phyloP scores from a whole-genome alignment of 2,329 filamentous ascomycete genomes.

The Calonectria ilicicola region DNA sequence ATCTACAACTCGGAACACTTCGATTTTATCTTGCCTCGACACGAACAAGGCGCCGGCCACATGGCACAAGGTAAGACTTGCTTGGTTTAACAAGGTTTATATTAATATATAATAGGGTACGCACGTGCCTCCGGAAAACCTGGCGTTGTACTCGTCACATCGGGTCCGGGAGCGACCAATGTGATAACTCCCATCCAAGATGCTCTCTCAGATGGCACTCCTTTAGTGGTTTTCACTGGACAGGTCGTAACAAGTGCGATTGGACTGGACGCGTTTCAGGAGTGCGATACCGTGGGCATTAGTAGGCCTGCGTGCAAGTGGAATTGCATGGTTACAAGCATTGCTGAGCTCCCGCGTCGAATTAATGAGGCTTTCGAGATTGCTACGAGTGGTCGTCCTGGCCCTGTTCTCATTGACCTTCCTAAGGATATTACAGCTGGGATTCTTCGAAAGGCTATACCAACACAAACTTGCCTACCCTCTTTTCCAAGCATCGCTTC shows the following conservation, averaged over 20 bases:
- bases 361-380: slow-evolving; percentile 99
- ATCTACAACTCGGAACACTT: slow-evolving; percentile 99
- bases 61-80: slow-evolving; percentile 83
- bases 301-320: slow-evolving; percentile 94
- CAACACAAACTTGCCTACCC: slow-evolving; percentile 78
- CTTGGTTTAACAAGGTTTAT: neutral
- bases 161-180: slow-evolving; percentile 95
- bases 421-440: slow-evolving; percentile 96
- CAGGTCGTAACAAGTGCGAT: slow-evolving; percentile 93
- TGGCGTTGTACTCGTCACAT: slow-evolving; percentile 96
- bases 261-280: slow-evolving; percentile 96
- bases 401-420: slow-evolving; percentile 93
- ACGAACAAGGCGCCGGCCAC: slow-evolving; percentile 98
- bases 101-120: slow-evolving; percentile 59
- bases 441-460: slow-evolving; percentile 86
- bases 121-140: slow-evolving; percentile 93
- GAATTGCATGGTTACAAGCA: slow-evolving; percentile 98
- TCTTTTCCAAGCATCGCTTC: slow-evolving; percentile 88
- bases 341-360: slow-evolving; percentile 89
- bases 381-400: slow-evolving; percentile 91
- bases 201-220: slow-evolving; percentile 93
- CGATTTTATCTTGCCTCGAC: slow-evolving; percentile 93
- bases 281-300: slow-evolving; percentile 96
- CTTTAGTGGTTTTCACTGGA: slow-evolving; percentile 94
- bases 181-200: slow-evolving; percentile 97